Base-by-base conservation (phyloP, 106 monocot species). In the Chionographis japonica region DNA sequence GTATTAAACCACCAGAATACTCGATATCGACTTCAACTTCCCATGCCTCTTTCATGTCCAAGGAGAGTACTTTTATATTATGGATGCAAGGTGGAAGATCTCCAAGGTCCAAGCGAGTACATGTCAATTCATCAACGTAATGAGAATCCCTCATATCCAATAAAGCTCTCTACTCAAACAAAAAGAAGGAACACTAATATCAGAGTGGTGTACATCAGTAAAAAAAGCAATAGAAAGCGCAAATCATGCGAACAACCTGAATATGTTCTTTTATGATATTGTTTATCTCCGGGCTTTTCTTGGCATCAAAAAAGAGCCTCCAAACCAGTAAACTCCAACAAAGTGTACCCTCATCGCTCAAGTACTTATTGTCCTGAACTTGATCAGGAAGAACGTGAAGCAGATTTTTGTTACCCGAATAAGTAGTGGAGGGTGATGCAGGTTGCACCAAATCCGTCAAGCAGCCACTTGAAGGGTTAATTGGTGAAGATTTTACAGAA, bases 311-410 rank as follows among this genome's bases (percentile, higher is more conserved):
- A 59, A 59, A 59, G 8, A 56, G 55, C 14, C 55, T 10, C 14
- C 12, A 71, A 52, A 79, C 68, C 37, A 84, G 54, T 52, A 75
- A 60, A 68, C 76, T 84, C 75, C 71, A 84, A 56, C 84, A 75
- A 56, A 71, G 35, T 0, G 72, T 75, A 66, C 84, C 79, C 58
- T 79, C 84, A 50, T 84, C 75, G 37, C 40, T 54, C 43, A 18
- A 37, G 59, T 52, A 50, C 35, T 75, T 84, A 50, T 72, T 75
- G 63, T 72, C 58, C 42, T 8, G 40, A 18, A 51, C 58, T 12
- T 12, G 40, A 50, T 71, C 71, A 56, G 74, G 62, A 39, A 49
- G 37, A 12, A 37, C n/a, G 51, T 62, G 59, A 62, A n/a, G 0
- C 35, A 62, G 36, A 52, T 11, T 41, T n/a, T 73, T 69, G 40